Evolutionary conservation across 169 alveolate species (phyloP).

Genomic region (Cryptosporidium felis): DNA sequence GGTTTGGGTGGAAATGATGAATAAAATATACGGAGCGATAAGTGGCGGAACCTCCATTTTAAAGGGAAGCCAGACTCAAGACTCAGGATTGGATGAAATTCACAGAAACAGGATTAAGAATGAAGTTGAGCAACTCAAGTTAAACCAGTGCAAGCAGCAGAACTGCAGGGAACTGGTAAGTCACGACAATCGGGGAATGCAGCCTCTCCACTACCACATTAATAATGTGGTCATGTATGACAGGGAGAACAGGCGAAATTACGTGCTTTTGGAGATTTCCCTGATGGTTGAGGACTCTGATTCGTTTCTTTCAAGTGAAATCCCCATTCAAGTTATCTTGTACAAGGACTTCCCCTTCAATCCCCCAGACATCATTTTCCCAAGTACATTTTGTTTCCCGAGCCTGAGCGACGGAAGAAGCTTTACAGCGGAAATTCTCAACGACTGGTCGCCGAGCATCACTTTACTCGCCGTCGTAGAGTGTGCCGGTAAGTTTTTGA

Average conservation of each 20-base stretch:
- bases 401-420: conserved; percentile 69
- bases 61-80: not conserved
- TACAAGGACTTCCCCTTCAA: conserved; percentile 66
- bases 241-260: conserved; percentile 4
- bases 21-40: not conserved
- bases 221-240: conserved; percentile 39
- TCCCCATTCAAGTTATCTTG: conserved; percentile 13
- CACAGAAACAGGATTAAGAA: conserved; percentile 62
- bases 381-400: conserved; percentile 67
- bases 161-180: not conserved
- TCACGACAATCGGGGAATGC: not conserved
- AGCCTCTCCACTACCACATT: conserved; percentile 22
- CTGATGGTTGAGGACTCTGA: conserved; percentile 1
- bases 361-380: conserved; percentile 61
- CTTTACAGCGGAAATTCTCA: conserved; percentile 26
- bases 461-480: conserved; percentile 9
- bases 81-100: not conserved
- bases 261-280: conserved; percentile 33
- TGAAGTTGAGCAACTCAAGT: conserved; percentile 43
- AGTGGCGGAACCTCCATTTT: not conserved
- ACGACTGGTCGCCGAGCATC: conserved; percentile 65
- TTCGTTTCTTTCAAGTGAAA: not conserved
- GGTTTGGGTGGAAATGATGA: conserved; percentile 47
- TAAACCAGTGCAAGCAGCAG: conserved; percentile 20
- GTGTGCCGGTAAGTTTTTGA: not conserved